Evolutionary conservation across 225 moss, liverwort and hornwort species (phyloP), one percentile per base, ranked within the genome.

Genomic region (Physcomitrellopsis africana): DNA sequence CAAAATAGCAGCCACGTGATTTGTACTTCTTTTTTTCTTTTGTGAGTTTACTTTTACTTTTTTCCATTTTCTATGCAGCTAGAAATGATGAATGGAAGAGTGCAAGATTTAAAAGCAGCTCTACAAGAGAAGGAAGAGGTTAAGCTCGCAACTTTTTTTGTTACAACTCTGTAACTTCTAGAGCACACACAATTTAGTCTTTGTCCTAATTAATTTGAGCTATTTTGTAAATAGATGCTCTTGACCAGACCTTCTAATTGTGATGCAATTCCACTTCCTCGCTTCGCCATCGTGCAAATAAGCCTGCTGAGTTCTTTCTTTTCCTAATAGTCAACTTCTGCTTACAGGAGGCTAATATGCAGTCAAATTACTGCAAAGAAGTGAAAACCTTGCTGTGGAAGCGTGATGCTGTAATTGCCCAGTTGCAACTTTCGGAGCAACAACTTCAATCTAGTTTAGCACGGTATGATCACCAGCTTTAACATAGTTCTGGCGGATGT

Each of bases 371-470:
- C 55, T 86, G 83, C 82, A 91, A 89, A 69, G 89, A 95, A 76
- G 70, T 95, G 81, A 91, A 91, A 64, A 80, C 83, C 19, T 80
- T 88, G 60, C 52, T 92, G 8, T 95, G 94, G 92, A 95, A 91
- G 81, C 82, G 91, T 55, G 94, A 95, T 72, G 75, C 85, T 44
- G 77, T 86, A 57, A 95, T 95, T 70, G 81, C 86, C 60, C 85
- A 95, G 73, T 74, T 92, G 73, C 91, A 95, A 68, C 92, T 91
- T 86, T 87, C 92, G 77, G 91, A 89, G 76, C 95, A 95, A 73
- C 88, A 95, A 53, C 76, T 95, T 43, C 95, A 95, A 65, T 91
- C 95, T 78, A 83, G 86, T 66, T 68, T 95, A 66, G 92, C 86
- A 51, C 85, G 83, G 92, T 94, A 75, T 60, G 59, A 55, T 41